These are phyloP conservation scores for Rhytidhysteron rufulum DNA, from an alignment of 2,329 filamentous ascomycete species.

Conservation along the genomic window DNA sequence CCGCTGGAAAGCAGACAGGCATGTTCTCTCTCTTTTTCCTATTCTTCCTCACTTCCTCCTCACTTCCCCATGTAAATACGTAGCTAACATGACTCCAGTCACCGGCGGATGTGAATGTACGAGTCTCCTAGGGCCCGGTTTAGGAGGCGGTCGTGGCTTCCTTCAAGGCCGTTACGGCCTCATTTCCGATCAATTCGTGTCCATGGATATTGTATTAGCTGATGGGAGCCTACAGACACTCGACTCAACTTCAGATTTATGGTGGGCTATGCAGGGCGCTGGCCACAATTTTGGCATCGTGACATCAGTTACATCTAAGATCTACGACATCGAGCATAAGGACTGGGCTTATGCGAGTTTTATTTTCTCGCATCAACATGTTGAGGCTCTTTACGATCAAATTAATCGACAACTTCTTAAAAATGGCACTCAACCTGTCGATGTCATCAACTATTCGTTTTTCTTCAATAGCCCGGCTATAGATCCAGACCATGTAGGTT, in stretches of 20 bases:
- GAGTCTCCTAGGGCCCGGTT: no score
- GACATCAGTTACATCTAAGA: slow-evolving; percentile 39
- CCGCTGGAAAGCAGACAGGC: slow-evolving; percentile 50
- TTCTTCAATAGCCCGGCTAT: slow-evolving; percentile 17
- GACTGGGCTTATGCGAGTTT: no score
- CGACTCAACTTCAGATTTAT: slow-evolving; percentile 47
- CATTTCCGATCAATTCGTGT: slow-evolving; percentile 52
- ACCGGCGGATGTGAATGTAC: no score
- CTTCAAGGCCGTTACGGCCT: slow-evolving; percentile 54
- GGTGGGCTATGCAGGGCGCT: slow-evolving; percentile 55
- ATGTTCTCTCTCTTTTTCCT: slow-evolving; percentile 5
- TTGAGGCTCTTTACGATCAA: slow-evolving; percentile 46
- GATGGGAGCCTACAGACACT: slow-evolving; percentile 43
- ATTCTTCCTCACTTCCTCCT: no score
- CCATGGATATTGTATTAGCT: slow-evolving; percentile 50
- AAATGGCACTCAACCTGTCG: slow-evolving; percentile 41
- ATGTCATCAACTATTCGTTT: slow-evolving; percentile 25
- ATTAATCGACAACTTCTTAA: slow-evolving; percentile 46
- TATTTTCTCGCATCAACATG: no score
- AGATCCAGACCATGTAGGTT: slow-evolving; percentile 12
- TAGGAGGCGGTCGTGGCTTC: no score
- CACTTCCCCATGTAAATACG: no score
- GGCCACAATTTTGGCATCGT: slow-evolving; percentile 59
- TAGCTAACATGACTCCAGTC: no score
- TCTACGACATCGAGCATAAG: slow-evolving; percentile 46